These are phyloP conservation scores for Tetraselmis striata DNA, from an alignment of 139 green algal species.

Conservation along the genomic window DNA sequence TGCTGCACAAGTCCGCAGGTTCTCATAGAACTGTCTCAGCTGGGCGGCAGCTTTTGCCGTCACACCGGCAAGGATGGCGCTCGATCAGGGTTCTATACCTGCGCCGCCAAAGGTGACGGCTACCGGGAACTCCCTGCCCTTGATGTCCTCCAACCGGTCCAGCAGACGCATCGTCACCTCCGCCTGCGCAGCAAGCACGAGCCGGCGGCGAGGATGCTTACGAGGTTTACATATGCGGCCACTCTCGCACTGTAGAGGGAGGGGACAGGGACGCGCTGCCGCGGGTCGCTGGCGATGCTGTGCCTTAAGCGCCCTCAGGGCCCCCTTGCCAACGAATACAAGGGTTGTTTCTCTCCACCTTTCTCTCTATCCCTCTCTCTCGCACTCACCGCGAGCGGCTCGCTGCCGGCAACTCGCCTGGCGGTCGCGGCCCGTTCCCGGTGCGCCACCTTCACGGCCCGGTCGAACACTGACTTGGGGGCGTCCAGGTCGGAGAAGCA, in stretches of 20 bases:
- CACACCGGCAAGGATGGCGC: neutral
- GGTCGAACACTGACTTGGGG: neutral
- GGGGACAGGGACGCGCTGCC: neutral
- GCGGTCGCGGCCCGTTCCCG: neutral
- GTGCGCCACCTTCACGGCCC: neutral
- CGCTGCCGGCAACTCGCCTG: neutral
- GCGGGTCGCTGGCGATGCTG: too few species aligned
- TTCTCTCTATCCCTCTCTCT: too few species aligned
- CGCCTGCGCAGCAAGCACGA: neutral
- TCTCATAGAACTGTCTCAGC: too few species aligned
- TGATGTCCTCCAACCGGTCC: neutral
- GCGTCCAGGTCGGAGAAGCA: too few species aligned
- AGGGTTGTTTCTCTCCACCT: too few species aligned
- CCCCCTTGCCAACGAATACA: too few species aligned
- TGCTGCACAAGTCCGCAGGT: too few species aligned
- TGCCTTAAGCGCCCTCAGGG: too few species aligned
- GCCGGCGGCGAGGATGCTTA: too few species aligned
- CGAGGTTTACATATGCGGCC: too few species aligned
- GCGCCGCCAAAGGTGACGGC: neutral
- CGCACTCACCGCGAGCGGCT: neutral
- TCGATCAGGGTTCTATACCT: neutral
- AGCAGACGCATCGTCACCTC: neutral
- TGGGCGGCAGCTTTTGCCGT: too few species aligned
- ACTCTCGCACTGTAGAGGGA: neutral
- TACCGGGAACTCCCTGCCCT: neutral